Evolutionary conservation across 2,329 filamentous ascomycete species (phyloP).

Genomic region (Dothidotthia symphoricarpi): DNA sequence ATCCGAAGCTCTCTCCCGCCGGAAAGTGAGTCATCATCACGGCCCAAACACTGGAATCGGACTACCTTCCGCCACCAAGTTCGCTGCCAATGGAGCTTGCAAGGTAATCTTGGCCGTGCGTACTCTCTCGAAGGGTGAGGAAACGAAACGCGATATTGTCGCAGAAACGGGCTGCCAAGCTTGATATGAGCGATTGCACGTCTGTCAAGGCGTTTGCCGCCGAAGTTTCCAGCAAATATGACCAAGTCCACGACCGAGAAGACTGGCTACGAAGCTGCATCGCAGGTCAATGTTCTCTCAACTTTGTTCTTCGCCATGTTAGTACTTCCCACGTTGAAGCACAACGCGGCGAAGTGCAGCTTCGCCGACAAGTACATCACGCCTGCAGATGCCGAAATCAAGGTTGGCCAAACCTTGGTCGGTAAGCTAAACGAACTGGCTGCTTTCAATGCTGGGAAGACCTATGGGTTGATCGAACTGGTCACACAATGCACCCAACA

Average conservation of each 20-base stretch:
- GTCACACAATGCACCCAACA: conserved; percentile 1
- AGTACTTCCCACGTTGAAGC: conserved; percentile 1
- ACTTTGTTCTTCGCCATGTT: neutral
- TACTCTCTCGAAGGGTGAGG: too few relatives aligned
- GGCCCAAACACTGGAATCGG: too few relatives aligned
- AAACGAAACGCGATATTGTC: too few relatives aligned
- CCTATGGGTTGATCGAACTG: conserved; percentile 1
- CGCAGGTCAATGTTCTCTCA: conserved; percentile 1
- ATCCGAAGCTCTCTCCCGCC: too few relatives aligned
- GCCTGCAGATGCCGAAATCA: conserved; percentile 1
- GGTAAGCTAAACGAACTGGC: conserved; percentile 1
- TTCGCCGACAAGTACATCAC: neutral
- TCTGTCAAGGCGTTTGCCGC: too few relatives aligned
- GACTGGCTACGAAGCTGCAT: neutral
- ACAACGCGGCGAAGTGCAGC: conserved; percentile 1
- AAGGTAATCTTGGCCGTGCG: too few relatives aligned
- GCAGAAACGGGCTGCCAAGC: too few relatives aligned
- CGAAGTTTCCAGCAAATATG: conserved; percentile 1
- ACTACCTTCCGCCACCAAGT: too few relatives aligned
- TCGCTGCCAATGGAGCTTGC: too few relatives aligned
- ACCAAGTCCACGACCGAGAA: neutral
- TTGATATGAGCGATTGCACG: too few relatives aligned
- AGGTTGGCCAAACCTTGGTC: conserved; percentile 1
- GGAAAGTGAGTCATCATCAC: too few relatives aligned
- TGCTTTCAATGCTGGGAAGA: conserved; percentile 1